Evolutionary conservation across 768 basidiomycete species (phyloP).

Genomic region (Boletus sensibilis): DNA sequence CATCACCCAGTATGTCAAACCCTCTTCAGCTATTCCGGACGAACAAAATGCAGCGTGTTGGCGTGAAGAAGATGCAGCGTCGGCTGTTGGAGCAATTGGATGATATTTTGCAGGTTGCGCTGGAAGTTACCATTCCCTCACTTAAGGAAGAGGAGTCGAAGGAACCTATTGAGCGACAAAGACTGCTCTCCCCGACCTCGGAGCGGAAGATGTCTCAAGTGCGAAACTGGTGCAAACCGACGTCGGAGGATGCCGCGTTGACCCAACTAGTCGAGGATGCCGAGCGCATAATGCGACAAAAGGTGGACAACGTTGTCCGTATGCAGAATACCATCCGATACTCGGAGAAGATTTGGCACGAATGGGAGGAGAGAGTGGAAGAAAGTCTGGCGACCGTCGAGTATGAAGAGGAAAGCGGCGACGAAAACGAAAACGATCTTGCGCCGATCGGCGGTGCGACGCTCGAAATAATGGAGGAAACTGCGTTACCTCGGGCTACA

Average conservation of each 20-base stretch:
- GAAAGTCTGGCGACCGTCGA: constrained; percentile 57
- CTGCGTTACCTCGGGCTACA: constrained; percentile 3
- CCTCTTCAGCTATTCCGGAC: constrained; percentile 77
- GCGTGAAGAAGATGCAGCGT: constrained; percentile 79
- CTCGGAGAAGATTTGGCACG: constrained; percentile 93
- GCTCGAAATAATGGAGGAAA: constrained; percentile 25
- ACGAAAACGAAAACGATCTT: constrained; percentile 44
- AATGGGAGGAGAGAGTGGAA: constrained; percentile 92
- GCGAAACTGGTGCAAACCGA: constrained; percentile 83
- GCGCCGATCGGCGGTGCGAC: constrained; percentile 30
- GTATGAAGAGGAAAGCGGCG: constrained; percentile 52
- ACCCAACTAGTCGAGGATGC: constrained; percentile 82
- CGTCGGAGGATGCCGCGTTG: constrained; percentile 82
- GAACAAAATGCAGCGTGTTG: constrained; percentile 74
- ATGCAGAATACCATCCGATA: constrained; percentile 98
- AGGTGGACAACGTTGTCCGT: constrained; percentile 91
- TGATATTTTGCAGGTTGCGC: constrained; percentile 76
- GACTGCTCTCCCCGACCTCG: constrained; percentile 83
- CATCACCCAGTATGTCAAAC: constrained; percentile 68
- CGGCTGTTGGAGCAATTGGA: constrained; percentile 83
- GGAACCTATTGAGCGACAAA: constrained; percentile 90
- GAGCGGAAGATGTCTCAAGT: constrained; percentile 84
- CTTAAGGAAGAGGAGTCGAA: constrained; percentile 90
- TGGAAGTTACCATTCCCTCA: constrained; percentile 82
- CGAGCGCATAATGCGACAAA: constrained; percentile 86